Evolutionary conservation across 2,329 filamentous ascomycete genomes (phyloP), one percentile per base, ranked within the genome.

Genomic region (Atkinsonella texensis): DNA sequence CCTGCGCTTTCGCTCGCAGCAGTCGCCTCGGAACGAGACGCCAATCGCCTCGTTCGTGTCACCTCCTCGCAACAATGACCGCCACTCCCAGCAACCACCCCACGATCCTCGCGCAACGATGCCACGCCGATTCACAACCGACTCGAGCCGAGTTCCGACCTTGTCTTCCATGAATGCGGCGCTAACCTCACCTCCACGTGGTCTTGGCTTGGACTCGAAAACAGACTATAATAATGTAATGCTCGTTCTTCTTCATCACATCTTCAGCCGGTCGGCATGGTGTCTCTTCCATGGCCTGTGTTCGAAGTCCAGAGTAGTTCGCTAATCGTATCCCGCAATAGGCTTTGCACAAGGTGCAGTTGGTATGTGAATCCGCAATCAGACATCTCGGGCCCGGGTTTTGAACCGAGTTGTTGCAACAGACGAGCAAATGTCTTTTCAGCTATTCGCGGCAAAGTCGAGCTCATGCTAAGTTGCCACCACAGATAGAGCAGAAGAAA

Each of bases 91-190:
- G 50, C 61, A 63, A 49, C 51, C 56, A 42, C 52, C 77, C 57
- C 77, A 81, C 67, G 88, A 95, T 64, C 79, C 79, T 58, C 83
- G 90, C 68, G 80, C 81, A 56, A 83, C 83, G 60, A 76, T 97
- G 65, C 88, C 90, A 69, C 84, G 91, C 63, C 85, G 91, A 65
- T 97, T 97, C 71, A 97, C 91, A 57, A 93, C 90, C 53, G 94
- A 95, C 71, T 83, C 87, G 71, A 77, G 88, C 70, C 79, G 89
- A 77, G 74, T 91, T 70, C 85, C 86, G 68, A 88, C 85, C 65
- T 73, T 87, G 69, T 80, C 77, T 53, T 78, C 80, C 55, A 71
- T 62, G 50, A 52, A 52, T 43, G 50, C 57, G 20, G 46, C 48
- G 46, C 48, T 90, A 64, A 75, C 77, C 40, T 66, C 70, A 46